Percentiles rank a stretch among this genome's conserved stretches.
Conservation (phyloP, 768 basidiomycete genomes). For the Chalciporus piperatus region DNA sequence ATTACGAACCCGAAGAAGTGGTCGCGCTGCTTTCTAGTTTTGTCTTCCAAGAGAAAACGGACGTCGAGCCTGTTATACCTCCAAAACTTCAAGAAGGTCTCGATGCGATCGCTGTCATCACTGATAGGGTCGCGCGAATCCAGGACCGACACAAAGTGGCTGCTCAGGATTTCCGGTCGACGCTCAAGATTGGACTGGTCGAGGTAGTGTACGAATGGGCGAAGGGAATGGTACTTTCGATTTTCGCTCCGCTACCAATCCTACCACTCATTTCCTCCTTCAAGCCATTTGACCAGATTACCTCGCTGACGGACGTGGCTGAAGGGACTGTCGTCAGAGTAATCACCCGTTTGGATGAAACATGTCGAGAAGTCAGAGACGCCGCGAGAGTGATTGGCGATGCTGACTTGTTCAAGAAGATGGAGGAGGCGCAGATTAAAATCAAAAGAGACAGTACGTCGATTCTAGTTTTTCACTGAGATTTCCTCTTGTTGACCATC, state of each 20-base stretch:
- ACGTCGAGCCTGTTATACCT: conserved; percentile 79
- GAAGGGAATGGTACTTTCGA: conserved; percentile 84
- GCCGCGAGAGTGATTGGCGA: conserved; percentile 98
- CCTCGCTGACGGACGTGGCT: conserved; percentile 85
- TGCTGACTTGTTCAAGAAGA: conserved; percentile 92
- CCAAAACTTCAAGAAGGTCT: conserved; percentile 78
- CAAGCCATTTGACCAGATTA: conserved; percentile 96
- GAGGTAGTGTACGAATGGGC: conserved; percentile 99
- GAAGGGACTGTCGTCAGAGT: conserved; percentile 97
- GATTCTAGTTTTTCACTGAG: not conserved
- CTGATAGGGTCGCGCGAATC: conserved; percentile 72
- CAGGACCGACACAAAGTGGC: conserved; percentile 80
- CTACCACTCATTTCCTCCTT: not conserved
- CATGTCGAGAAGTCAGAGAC: conserved; percentile 94
- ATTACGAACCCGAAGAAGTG: conserved; percentile 92
- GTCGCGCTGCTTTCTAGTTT: conserved; percentile 95
- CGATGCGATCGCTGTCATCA: conserved; percentile 73
- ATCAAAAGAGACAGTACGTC: conserved; percentile 95
- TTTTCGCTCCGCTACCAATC: not conserved
- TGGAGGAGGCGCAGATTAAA: conserved; percentile 92
- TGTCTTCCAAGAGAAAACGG: conserved; percentile 98
- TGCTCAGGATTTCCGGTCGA: conserved; percentile 72
- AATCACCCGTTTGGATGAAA: conserved; percentile 95
- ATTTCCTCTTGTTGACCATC: conserved; percentile 5
- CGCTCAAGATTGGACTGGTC: conserved; percentile 85